Evolutionary conservation across 805 yeast genomes (phyloP).

Genomic region (Nakazawaea molendinolei): DNA sequence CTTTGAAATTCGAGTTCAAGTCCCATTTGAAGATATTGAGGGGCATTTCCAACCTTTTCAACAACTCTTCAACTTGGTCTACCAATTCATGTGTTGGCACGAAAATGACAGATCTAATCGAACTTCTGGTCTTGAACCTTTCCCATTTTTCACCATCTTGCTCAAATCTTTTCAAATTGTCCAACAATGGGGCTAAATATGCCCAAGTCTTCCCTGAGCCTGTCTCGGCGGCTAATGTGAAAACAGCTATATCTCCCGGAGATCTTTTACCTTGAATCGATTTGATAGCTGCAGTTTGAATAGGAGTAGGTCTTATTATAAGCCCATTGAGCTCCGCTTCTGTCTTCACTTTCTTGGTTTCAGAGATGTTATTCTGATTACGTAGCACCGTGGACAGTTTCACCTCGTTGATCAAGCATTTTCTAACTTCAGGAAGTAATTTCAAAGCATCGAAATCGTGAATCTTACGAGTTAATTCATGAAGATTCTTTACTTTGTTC

Average conservation of each 20-base stretch:
- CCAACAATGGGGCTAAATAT: constrained; percentile 69
- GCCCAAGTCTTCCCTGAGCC: constrained; percentile 98
- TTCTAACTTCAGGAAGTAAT: constrained; percentile 60
- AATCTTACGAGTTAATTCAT: constrained; percentile 43
- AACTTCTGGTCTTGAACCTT: constrained; percentile 27
- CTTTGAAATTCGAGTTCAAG: constrained; percentile 46
- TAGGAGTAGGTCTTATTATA: constrained; percentile 60
- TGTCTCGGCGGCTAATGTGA: constrained; percentile 89
- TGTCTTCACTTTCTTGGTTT: constrained; percentile 23
- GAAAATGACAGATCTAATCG: constrained; percentile 65
- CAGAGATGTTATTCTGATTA: constrained; percentile 24
- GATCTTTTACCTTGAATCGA: constrained; percentile 39
- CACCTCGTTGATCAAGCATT: constrained; percentile 50
- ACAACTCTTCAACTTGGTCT: constrained; percentile 59
- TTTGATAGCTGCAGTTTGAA: constrained; percentile 72
- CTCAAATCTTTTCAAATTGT: constrained; percentile 58
- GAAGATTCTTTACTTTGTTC: constrained; percentile 25
- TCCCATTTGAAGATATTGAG: constrained; percentile 56
- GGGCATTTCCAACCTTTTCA: constrained; percentile 23
- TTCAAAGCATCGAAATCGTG: constrained; percentile 59
- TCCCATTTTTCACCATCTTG: constrained; percentile 26
- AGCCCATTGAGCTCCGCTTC: constrained; percentile 28
- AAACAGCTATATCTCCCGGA: constrained; percentile 42
- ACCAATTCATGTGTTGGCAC: constrained; percentile 89
- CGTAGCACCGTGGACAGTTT: constrained; percentile 35